A percentile compares a stretch with the other conserved stretches of the same genome.
Evolutionary conservation across 2,329 filamentous ascomycete species (phyloP).

Genomic region (Alternaria sp.): DNA sequence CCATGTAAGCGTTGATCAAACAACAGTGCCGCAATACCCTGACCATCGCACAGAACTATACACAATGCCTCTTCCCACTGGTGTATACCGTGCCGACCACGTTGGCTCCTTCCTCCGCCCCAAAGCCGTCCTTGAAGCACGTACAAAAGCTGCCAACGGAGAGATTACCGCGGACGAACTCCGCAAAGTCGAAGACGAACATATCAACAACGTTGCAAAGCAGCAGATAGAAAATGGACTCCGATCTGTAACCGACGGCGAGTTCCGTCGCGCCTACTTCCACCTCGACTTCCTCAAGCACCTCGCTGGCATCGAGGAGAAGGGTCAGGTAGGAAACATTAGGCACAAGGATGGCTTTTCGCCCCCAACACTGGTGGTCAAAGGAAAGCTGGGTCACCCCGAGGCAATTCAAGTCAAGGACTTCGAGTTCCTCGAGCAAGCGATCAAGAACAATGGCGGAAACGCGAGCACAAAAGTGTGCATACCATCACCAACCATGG

Average conservation of each 20-base stretch:
- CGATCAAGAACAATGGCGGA: conserved; percentile 52
- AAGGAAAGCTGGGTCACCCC: conserved; percentile 62
- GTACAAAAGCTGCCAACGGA: conserved; percentile 57
- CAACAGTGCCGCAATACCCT: not conserved
- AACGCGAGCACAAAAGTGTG: conserved; percentile 62
- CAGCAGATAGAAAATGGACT: conserved; percentile 61
- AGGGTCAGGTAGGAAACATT: conserved; percentile 58
- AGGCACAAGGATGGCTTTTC: conserved; percentile 56
- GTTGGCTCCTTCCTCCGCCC: conserved; percentile 65
- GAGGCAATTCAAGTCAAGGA: conserved; percentile 65
- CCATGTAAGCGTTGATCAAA: not conserved
- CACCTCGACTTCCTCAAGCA: conserved; percentile 67
- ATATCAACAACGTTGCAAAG: conserved; percentile 59
- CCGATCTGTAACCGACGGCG: conserved; percentile 63
- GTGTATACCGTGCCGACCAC: conserved; percentile 61
- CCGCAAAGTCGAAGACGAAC: conserved; percentile 60
- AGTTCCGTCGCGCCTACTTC: conserved; percentile 66
- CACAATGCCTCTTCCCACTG: conserved; percentile 50
- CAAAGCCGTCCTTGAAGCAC: conserved; percentile 59
- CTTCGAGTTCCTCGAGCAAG: conserved; percentile 62
- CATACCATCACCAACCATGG: conserved; percentile 67
- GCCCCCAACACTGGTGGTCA: conserved; percentile 63
- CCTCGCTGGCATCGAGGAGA: conserved; percentile 62
- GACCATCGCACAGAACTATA: conserved; percentile 7
- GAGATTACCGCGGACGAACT: conserved; percentile 56